Conservation (phyloP, 2,329 filamentous ascomycete species). For the Fusarium redolens region DNA sequence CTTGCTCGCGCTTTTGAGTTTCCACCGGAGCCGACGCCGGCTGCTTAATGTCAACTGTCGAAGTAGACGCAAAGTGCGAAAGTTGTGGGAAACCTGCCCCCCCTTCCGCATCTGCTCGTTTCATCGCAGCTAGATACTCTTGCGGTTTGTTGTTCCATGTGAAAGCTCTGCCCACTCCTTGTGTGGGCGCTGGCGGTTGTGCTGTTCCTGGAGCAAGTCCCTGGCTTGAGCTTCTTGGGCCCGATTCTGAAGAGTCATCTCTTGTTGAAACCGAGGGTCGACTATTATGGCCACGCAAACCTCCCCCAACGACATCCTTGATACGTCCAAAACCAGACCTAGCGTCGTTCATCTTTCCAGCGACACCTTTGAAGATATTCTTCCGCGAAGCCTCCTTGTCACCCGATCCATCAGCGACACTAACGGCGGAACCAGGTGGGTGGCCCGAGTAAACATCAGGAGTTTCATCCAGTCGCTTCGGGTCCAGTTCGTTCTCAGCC, state of each 20-base stretch:
- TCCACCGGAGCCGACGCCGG: constrained; percentile 41
- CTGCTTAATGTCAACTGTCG: constrained; percentile 42
- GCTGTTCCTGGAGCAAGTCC: constrained; percentile 32
- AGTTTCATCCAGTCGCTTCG: constrained; percentile 59
- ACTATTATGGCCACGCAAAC: constrained; percentile 63
- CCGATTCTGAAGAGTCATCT: constrained; percentile 62
- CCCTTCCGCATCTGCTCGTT: constrained; percentile 50
- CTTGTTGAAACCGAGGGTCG: constrained; percentile 61
- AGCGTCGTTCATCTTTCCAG: constrained; percentile 82
- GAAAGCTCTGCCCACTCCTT: constrained; percentile 62
- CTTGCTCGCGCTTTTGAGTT: constrained; percentile 35
- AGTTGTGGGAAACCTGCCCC: constrained; percentile 41
- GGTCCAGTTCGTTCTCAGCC: constrained; percentile 63
- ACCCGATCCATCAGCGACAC: constrained; percentile 58
- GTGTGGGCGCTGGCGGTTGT: constrained; percentile 51
- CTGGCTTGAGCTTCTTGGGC: constrained; percentile 15
- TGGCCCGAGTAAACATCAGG: constrained; percentile 56
- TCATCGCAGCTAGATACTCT: constrained; percentile 62
- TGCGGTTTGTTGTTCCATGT: constrained; percentile 74
- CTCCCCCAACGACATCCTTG: constrained; percentile 81
- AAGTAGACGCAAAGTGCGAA: constrained; percentile 43
- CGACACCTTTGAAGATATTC: constrained; percentile 81
- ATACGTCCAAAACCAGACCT: constrained; percentile 86
- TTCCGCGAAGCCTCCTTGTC: constrained; percentile 71
- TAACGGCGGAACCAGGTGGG: constrained; percentile 59